Percentiles rank a stretch among this genome's conserved stretches.
Evolutionary conservation across 768 basidiomycete species (phyloP).

Genomic region (Boletus pseudo-olivaceus): DNA sequence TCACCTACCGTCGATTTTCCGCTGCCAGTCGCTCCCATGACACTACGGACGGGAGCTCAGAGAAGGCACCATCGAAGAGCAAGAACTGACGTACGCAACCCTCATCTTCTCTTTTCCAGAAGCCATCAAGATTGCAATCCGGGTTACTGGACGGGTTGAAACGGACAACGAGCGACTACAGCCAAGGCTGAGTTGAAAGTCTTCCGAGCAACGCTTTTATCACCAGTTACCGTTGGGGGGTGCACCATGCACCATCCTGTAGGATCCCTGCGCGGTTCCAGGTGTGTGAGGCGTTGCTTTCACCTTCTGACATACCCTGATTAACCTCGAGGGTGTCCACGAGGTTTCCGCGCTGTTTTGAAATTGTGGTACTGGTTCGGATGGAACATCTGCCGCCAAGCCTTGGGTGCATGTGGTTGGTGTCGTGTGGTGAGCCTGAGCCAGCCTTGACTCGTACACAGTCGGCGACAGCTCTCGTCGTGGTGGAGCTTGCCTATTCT

Average conservation of each 20-base stretch:
- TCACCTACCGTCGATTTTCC: conserved; percentile 23
- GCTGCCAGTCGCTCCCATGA: conserved; percentile 25
- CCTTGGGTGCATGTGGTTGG: background rate
- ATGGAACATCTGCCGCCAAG: background rate
- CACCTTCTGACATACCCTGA: background rate
- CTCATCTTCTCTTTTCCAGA: conserved; percentile 10
- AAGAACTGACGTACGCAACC: conserved; percentile 15
- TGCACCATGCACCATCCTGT: background rate
- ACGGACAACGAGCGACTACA: background rate
- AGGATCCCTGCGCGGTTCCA: background rate
- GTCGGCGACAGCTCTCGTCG: background rate
- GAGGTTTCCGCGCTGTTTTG: conserved; percentile 5
- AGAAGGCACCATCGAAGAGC: background rate
- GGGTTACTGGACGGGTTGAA: background rate
- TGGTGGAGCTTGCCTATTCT: background rate
- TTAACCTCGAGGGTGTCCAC: conserved; percentile 10
- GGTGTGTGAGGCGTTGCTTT: conserved; percentile 1
- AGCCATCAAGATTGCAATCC: conserved; percentile 7
- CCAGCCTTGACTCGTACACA: background rate
- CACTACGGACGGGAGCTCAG: conserved; percentile 10
- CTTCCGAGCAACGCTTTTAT: conserved; percentile 2
- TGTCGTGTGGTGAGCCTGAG: background rate
- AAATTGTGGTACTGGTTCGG: background rate
- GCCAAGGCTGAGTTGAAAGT: background rate
- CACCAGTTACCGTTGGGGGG: background rate